A percentile compares a stretch with the other conserved stretches of the same genome.
phyloP scores from a whole-genome alignment of 1,284 basidiomycete genomes.

The Moniliophthora roreri region DNA sequence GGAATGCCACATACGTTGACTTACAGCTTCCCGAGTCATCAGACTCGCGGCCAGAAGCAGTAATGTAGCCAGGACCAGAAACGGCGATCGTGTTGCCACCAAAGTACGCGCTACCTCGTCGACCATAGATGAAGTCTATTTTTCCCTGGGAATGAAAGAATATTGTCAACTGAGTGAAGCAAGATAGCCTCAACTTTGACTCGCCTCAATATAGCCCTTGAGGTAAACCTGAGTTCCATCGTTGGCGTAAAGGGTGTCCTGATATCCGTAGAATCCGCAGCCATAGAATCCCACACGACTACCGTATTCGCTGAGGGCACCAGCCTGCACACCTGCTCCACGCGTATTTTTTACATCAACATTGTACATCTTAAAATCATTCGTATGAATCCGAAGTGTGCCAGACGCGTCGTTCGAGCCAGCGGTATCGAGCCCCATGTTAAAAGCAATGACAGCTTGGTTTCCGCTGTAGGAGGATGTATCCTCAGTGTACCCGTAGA shows the following conservation, averaged over 20 bases:
- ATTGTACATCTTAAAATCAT: conserved; percentile 55
- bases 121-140: conserved; percentile 55
- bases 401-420: conserved; percentile 56
- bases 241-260: conserved; percentile 45
- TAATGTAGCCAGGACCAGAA: conserved; percentile 44
- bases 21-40: conserved; percentile 49
- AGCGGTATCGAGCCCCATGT: conserved; percentile 21
- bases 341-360: conserved; percentile 55
- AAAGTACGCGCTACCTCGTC: conserved; percentile 41
- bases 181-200: no score
- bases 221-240: conserved; percentile 49
- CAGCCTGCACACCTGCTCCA: conserved; percentile 51
- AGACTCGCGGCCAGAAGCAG: conserved; percentile 49
- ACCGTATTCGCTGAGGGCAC: conserved; percentile 54
- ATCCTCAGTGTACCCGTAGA: conserved; percentile 46
- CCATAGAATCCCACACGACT: conserved; percentile 51
- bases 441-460: conserved; percentile 39
- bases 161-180: neutral
- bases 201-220: conserved; percentile 46
- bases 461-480: conserved; percentile 36
- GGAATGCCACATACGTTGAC: conserved; percentile 12
- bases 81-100: conserved; percentile 45
- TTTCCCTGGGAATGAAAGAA: conserved; percentile 53
- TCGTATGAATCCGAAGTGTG: conserved; percentile 51
- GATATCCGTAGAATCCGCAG: conserved; percentile 51